Percentiles rank a stretch among this genome's conserved stretches.
These are phyloP conservation scores for Alternaria sp. DNA, from an alignment of 2,329 filamentous ascomycete species.

Conservation along the genomic window DNA sequence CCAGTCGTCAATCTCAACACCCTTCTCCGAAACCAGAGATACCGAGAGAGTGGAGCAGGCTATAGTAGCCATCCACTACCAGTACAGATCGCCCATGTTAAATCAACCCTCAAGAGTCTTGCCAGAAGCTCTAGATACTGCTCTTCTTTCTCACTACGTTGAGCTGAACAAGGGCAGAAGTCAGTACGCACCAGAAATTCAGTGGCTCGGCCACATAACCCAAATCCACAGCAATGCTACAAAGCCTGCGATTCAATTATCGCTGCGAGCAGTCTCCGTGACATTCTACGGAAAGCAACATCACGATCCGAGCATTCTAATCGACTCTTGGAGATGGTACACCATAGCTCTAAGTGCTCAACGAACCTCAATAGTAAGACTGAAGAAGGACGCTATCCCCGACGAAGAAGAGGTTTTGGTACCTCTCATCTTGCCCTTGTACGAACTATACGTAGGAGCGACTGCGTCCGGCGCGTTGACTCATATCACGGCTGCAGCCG, in stretches of 20 bases:
- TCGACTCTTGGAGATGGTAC: conserved; percentile 48
- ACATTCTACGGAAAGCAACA: conserved; percentile 45
- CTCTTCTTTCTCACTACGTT: conserved; percentile 46
- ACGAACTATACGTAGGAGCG: conserved; percentile 44
- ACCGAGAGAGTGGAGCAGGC: conserved; percentile 29
- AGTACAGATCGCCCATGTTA: conserved; percentile 35
- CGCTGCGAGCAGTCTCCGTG: conserved; percentile 47
- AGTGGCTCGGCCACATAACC: conserved; percentile 40
- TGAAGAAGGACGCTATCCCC: conserved; percentile 34
- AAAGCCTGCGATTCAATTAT: conserved; percentile 40
- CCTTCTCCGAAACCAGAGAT: conserved; percentile 6
- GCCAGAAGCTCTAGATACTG: conserved; percentile 38
- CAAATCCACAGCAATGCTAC: conserved; percentile 27
- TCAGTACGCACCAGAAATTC: conserved; percentile 32
- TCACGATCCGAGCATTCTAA: conserved; percentile 38
- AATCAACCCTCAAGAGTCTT: conserved; percentile 38
- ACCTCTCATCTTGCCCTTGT: conserved; percentile 42
- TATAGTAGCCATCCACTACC: conserved; percentile 35
- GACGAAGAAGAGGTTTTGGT: conserved; percentile 43
- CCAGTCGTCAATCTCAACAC: conserved; percentile 5
- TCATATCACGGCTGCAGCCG: conserved; percentile 40
- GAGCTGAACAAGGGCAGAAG: conserved; percentile 34
- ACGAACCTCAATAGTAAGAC: conserved; percentile 29
- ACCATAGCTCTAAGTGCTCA: conserved; percentile 40
- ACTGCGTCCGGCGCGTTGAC: conserved; percentile 40